phyloP scores from a whole-genome alignment of 768 basidiomycete species.

The Gautieria morchelliformis region DNA sequence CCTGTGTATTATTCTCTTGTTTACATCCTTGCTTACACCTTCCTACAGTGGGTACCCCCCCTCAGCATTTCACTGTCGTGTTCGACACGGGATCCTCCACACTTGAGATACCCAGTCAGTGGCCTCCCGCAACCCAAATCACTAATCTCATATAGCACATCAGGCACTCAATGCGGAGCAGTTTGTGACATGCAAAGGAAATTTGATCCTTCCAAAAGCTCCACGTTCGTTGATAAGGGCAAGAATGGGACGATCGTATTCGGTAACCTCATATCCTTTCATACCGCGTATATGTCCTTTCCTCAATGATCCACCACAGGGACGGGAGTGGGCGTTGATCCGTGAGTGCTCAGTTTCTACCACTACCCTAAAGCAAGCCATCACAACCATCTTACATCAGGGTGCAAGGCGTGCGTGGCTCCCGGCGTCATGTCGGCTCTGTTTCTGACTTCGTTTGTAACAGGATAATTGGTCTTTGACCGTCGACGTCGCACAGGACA shows the following conservation, averaged over 20 bases:
- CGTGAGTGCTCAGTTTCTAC: background rate
- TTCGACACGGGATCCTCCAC: conserved; percentile 14
- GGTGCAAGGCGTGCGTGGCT: too few relatives aligned
- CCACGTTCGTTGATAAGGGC: conserved; percentile 41
- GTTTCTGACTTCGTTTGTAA: too few relatives aligned
- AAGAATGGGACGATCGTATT: conserved; percentile 35
- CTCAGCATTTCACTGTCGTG: conserved; percentile 14
- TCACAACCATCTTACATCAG: too few relatives aligned
- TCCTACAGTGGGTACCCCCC: conserved; percentile 13
- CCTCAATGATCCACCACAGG: background rate
- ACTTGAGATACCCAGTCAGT: background rate
- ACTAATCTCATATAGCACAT: background rate
- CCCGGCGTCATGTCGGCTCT: too few relatives aligned
- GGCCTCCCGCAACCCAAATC: background rate
- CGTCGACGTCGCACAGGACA: too few relatives aligned
- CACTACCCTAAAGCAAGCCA: too few relatives aligned
- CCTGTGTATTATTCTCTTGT: too few relatives aligned
- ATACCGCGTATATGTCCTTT: background rate
- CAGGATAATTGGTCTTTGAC: too few relatives aligned
- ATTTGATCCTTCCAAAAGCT: conserved; percentile 39
- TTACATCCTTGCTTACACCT: too few relatives aligned
- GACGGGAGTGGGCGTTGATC: conserved; percentile 29
- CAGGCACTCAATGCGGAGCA: conserved; percentile 37
- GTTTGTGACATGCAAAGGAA: conserved; percentile 34
- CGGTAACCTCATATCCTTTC: conserved; percentile 12